Base-by-base conservation (phyloP, 2,329 filamentous ascomycete species). In the Ustilaginoidea virens region DNA sequence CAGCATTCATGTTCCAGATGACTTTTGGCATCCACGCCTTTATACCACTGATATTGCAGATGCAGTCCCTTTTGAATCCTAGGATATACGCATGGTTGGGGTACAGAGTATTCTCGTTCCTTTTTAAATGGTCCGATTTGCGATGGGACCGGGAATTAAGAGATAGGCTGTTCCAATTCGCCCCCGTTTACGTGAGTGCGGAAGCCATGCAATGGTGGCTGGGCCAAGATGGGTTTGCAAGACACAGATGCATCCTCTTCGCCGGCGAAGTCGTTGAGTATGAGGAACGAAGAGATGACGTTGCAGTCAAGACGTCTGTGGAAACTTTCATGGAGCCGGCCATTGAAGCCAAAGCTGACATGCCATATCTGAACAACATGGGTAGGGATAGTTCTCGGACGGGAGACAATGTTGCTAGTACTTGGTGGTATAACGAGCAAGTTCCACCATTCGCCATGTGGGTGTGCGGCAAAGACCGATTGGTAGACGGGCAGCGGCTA, bases 141-240 rank as follows among this genome's bases (percentile, higher is more conserved):
- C 69, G 82, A 6, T 94, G 87, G 87, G 87, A 94, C 37, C 69
- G 74, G 7, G 81, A 66, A 5, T 56, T 93, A 10, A 65, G 80
- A 33, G 59, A 82, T 46, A 74, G 87, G 23, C 78, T 92, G 67
- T 94, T 96, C 49, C 82, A 90, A 43, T 94, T 92, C 40, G 74
- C 83, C 0, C 87, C 87, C 1, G 82, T 92, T 0, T 92, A 92
- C 43, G 82, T 94, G 28, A 83, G 76, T 41, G 70, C 82, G 1
- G 85, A 94, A 55, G 78, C 74, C 33, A 93, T 94, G 82, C 66
- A 82, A 5, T 96, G 87, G 87, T 94, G 87, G 87, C 65, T 94
- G 1, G 87, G 86, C 0, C 61, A 76, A 4, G 82, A 90, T 42
- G 85, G 85, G 40, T 94, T 92, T 44, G 61, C 63, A 2, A 51